phyloP scores from a whole-genome alignment of 2,329 filamentous ascomycete species.

The Phyllosticta citriasiana region DNA sequence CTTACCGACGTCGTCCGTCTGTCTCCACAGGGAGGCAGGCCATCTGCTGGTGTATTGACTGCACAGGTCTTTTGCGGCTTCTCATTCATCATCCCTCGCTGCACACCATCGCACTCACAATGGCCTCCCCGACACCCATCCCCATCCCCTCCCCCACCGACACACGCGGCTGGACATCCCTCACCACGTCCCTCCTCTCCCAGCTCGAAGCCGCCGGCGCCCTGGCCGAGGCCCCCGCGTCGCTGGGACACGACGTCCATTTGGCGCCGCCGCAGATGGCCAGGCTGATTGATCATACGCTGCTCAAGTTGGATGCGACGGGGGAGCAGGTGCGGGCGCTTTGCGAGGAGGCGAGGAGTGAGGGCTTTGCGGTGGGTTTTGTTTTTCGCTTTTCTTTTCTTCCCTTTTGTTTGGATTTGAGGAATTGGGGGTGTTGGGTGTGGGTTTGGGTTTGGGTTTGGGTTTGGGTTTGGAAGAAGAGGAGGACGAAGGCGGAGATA shows the following conservation, averaged over 20 bases:
- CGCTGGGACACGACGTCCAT: neutral
- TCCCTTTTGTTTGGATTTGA: neutral
- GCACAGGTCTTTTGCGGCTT: too few relatives aligned
- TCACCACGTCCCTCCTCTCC: neutral
- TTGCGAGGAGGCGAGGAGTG: conserved; percentile 43
- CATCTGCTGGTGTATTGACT: too few relatives aligned
- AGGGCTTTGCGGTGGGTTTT: conserved; percentile 33
- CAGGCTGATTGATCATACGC: conserved; percentile 38
- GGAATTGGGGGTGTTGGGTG: too few relatives aligned
- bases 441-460: neutral
- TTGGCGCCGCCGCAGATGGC: conserved; percentile 16
- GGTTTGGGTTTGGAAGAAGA: neutral
- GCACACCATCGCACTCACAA: too few relatives aligned
- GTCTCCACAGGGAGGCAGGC: too few relatives aligned
- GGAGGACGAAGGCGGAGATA: neutral
- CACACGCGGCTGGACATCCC: neutral
- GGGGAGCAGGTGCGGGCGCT: conserved; percentile 41
- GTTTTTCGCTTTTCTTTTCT: neutral
- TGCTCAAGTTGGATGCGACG: conserved; percentile 41
- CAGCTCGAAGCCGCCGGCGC: neutral
- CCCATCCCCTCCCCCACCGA: conserved; percentile 1
- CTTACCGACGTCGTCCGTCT: too few relatives aligned
- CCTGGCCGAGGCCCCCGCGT: neutral
- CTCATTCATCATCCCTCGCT: too few relatives aligned
- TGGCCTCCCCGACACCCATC: neutral